phyloP scores from a whole-genome alignment of 1,139 yeast species.

The Pneumocystis sp. region DNA sequence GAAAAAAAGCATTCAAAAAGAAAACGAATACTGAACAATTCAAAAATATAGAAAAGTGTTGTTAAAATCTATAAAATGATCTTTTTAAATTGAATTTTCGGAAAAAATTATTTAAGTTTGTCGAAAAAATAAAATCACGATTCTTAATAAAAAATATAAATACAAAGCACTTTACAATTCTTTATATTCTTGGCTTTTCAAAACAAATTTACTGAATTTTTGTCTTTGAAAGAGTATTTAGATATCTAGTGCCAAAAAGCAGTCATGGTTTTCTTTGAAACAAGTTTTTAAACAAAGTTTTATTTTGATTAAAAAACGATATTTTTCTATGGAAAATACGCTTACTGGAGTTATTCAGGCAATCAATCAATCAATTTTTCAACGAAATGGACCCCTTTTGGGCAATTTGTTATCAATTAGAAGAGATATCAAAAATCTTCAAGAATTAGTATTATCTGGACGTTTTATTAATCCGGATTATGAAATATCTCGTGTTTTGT shows the following conservation, averaged over 20 bases:
- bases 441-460: neutral
- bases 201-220: too few species aligned
- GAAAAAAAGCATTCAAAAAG: neutral
- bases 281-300: neutral
- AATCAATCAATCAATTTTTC: neutral
- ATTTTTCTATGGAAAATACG: neutral
- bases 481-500: neutral
- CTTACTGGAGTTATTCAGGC: neutral
- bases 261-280: neutral
- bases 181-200: too few species aligned
- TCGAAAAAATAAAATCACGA: too few species aligned
- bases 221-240: neutral
- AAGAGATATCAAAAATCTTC: neutral
- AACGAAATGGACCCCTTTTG: neutral
- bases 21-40: too few species aligned
- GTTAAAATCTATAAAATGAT: neutral
- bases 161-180: too few species aligned
- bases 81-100: too few species aligned
- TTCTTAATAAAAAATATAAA: too few species aligned
- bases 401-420: neutral
- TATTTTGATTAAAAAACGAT: neutral
- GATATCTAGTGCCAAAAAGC: neutral
- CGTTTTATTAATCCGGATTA: neutral
- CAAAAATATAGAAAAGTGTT: neutral
- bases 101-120: too few species aligned